Percentiles rank a stretch among this genome's conserved stretches.
Conservation (phyloP, 805 yeast species). For the Barnettozyma vustinii region DNA sequence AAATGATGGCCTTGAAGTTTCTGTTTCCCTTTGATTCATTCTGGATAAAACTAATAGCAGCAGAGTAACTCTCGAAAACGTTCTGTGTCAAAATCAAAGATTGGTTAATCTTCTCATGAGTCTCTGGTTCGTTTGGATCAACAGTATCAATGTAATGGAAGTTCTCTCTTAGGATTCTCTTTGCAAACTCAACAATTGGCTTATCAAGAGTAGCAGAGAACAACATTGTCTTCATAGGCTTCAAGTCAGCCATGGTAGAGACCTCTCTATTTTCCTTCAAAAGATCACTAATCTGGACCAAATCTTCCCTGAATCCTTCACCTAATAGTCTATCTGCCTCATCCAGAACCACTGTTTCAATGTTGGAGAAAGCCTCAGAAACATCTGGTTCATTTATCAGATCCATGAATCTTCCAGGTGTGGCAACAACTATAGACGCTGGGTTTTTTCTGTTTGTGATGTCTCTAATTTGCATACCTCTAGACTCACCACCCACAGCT, state of each 20-base stretch:
- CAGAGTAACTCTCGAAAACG: slow-evolving; percentile 53
- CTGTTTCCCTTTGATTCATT: slow-evolving; percentile 30
- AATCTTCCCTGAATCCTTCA: slow-evolving; percentile 68
- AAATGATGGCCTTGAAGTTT: slow-evolving; percentile 73
- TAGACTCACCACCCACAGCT: slow-evolving; percentile 64
- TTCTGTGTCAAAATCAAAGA: slow-evolving; percentile 48
- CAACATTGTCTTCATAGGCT: slow-evolving; percentile 56
- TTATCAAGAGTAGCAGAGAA: slow-evolving; percentile 86
- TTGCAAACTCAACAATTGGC: slow-evolving; percentile 62
- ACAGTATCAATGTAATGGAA: slow-evolving; percentile 70
- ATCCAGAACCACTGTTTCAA: slow-evolving; percentile 70
- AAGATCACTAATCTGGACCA: slow-evolving; percentile 49
- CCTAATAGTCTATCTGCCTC: slow-evolving; percentile 89
- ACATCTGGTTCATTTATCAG: slow-evolving; percentile 42
- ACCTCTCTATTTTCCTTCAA: slow-evolving; percentile 34
- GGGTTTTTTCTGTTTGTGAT: slow-evolving; percentile 24
- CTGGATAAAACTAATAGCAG: slow-evolving; percentile 48
- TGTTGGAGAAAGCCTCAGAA: slow-evolving; percentile 41
- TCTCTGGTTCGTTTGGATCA: slow-evolving; percentile 64
- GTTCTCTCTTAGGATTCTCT: slow-evolving; percentile 46
- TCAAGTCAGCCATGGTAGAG: slow-evolving; percentile 26
- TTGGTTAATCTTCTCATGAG: slow-evolving; percentile 75
- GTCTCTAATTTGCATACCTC: slow-evolving; percentile 31
- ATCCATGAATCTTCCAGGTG: slow-evolving; percentile 83
- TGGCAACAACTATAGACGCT: slow-evolving; percentile 72